These are phyloP conservation scores for Mortierella sp. DNA, from an alignment of 371 early-diverging fungal species.

Conservation along the genomic window DNA sequence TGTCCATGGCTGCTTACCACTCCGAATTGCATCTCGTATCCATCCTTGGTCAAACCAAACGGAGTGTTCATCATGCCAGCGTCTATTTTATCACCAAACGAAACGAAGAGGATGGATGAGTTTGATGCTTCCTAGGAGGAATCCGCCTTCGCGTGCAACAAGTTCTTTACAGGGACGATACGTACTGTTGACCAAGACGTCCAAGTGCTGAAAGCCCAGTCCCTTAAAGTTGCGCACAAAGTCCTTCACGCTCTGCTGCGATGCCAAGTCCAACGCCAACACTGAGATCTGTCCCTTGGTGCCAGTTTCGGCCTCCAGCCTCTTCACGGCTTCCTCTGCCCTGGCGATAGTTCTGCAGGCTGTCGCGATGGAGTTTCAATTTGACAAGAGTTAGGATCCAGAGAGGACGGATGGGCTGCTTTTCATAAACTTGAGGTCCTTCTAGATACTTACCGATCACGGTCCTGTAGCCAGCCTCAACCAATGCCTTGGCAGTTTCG, in stretches of 20 bases:
- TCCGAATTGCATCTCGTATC: slow-evolving; percentile 53
- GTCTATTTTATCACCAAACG: slow-evolving; percentile 26
- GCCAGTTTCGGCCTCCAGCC: slow-evolving; percentile 56
- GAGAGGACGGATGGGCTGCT: too few relatives aligned
- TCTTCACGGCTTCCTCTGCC: slow-evolving; percentile 52
- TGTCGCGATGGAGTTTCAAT: background rate
- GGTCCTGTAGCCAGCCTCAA: slow-evolving; percentile 39
- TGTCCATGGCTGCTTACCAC: slow-evolving; percentile 25
- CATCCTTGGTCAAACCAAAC: slow-evolving; percentile 39
- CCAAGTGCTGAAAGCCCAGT: slow-evolving; percentile 39
- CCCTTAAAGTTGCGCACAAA: slow-evolving; percentile 58
- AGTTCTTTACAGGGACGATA: background rate
- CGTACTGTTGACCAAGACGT: slow-evolving; percentile 65
- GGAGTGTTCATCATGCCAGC: slow-evolving; percentile 56
- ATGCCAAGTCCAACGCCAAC: slow-evolving; percentile 61
- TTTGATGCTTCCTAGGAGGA: background rate
- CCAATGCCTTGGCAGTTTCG: slow-evolving; percentile 46
- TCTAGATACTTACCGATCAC: slow-evolving; percentile 33
- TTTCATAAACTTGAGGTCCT: too few relatives aligned
- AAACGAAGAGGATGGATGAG: background rate
- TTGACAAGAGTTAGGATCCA: too few relatives aligned
- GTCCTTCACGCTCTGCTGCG: slow-evolving; percentile 55
- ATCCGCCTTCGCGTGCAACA: background rate
- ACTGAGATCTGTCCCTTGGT: slow-evolving; percentile 44
- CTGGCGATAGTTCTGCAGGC: slow-evolving; percentile 33